Evolutionary conservation across 306 rosid species (phyloP).

Genomic region (Herpetospermum pedunculosum): DNA sequence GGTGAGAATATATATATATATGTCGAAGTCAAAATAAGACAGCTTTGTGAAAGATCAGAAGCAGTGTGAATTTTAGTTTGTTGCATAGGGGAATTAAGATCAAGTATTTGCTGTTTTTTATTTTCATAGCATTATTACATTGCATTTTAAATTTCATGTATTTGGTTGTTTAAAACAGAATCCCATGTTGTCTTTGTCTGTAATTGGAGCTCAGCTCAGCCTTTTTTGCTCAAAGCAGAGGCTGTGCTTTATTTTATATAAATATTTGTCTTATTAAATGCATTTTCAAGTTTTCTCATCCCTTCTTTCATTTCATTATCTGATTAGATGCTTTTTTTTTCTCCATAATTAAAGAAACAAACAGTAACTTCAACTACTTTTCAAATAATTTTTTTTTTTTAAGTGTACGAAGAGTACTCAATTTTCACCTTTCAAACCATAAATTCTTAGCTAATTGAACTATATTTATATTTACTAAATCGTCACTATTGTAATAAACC

Average conservation of each 20-base stretch:
- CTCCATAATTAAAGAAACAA: background rate
- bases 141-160: background rate
- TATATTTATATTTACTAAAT: too few species aligned
- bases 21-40: slow-evolving; percentile 1
- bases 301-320: background rate
- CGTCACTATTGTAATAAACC: too few species aligned
- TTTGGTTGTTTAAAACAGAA: background rate
- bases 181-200: slow-evolving; percentile 2
- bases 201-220: slow-evolving; percentile 1
- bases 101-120: background rate
- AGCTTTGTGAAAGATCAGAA: background rate
- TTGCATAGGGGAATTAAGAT: background rate
- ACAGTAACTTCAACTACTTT: background rate
- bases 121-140: background rate
- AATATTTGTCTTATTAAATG: background rate
- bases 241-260: background rate
- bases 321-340: background rate
- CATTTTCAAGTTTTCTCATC: background rate
- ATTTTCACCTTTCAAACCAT: too few species aligned
- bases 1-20: background rate
- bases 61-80: slow-evolving; percentile 1
- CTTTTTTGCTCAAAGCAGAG: slow-evolving; percentile 5
- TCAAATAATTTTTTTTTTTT: too few species aligned
- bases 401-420: too few species aligned
- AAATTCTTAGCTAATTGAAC: too few species aligned